phyloP scores from a whole-genome alignment of 306 rosid genomes.

The Lathyrus aphaca region DNA sequence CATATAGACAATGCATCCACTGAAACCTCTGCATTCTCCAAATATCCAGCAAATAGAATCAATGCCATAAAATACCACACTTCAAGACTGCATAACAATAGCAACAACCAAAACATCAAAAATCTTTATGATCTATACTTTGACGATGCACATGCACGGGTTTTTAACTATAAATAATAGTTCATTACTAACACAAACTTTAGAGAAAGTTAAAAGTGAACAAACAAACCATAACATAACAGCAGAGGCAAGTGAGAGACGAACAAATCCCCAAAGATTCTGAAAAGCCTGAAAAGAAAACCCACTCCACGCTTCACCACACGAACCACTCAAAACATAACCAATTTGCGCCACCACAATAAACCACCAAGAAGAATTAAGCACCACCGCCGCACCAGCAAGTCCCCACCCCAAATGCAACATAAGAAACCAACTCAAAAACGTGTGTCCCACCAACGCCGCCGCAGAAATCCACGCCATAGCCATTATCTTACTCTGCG shows the following conservation, averaged over 20 bases:
- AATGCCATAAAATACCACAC: conserved; percentile 84
- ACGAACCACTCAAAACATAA: conserved; percentile 63
- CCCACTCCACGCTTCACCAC: conserved; percentile 79
- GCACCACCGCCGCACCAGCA: conserved; percentile 73
- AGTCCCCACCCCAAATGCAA: conserved; percentile 66
- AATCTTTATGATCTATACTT: too few species aligned
- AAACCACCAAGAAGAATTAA: conserved; percentile 78
- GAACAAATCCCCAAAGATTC: conserved; percentile 67
- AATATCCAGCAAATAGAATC: conserved; percentile 79
- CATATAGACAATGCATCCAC: conserved; percentile 85
- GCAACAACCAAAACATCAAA: not conserved
- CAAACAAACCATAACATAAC: conserved; percentile 87
- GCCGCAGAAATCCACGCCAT: conserved; percentile 76
- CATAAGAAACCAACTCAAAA: conserved; percentile 79
- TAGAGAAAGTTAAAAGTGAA: not conserved
- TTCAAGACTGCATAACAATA: conserved; percentile 60
- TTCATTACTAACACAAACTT: not conserved
- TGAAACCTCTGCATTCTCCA: conserved; percentile 74
- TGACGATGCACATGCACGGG: too few species aligned
- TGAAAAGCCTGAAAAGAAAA: conserved; percentile 75
- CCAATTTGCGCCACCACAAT: conserved; percentile 63
- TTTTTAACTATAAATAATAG: too few species aligned
- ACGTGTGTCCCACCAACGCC: conserved; percentile 59
- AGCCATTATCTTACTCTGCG: conserved; percentile 89
- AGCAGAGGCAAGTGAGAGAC: conserved; percentile 76